Percentiles rank a stretch among this genome's conserved stretches.
These are phyloP conservation scores for Ceratocystis lukuohia DNA, from an alignment of 2,329 filamentous ascomycete species.

Conservation along the genomic window DNA sequence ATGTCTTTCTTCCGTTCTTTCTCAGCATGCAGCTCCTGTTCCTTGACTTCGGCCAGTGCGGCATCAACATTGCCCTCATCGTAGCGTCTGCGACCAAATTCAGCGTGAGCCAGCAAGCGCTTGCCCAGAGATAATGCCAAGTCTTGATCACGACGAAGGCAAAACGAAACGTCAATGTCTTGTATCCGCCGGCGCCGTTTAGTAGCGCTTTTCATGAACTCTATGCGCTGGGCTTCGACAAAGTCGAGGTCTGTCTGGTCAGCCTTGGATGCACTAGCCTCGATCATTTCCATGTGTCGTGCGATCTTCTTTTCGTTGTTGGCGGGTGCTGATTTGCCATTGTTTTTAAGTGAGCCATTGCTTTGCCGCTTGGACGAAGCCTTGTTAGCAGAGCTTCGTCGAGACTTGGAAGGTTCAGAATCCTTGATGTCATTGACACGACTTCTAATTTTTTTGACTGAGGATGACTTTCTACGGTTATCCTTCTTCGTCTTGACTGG, in stretches of 20 bases:
- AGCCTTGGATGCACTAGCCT: constrained; percentile 30
- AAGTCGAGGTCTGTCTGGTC: constrained; percentile 27
- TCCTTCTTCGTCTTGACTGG: constrained; percentile 20
- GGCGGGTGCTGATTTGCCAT: constrained; percentile 43
- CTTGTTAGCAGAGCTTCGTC: constrained; percentile 40
- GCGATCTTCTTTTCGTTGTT: constrained; percentile 34
- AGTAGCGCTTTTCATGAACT: constrained; percentile 42
- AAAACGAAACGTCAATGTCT: constrained; percentile 47
- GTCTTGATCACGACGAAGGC: constrained; percentile 48
- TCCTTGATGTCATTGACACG: constrained; percentile 40
- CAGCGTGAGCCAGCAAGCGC: constrained; percentile 55
- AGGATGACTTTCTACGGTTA: constrained; percentile 16
- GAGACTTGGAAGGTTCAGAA: constrained; percentile 35
- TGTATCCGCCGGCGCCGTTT: constrained; percentile 60
- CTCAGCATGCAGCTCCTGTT: constrained; percentile 80
- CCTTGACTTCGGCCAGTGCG: constrained; percentile 74
- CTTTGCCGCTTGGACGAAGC: constrained; percentile 44
- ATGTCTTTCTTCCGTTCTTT: constrained; percentile 99
- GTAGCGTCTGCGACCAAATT: constrained; percentile 62
- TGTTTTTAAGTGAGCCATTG: constrained; percentile 48
- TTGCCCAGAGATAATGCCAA: constrained; percentile 44
- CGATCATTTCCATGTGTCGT: constrained; percentile 29
- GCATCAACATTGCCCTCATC: constrained; percentile 64
- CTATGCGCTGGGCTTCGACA: constrained; percentile 32
- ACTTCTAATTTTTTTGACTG: constrained; percentile 30